phyloP scores from a whole-genome alignment of 768 basidiomycete genomes.

The Mycena rosella region DNA sequence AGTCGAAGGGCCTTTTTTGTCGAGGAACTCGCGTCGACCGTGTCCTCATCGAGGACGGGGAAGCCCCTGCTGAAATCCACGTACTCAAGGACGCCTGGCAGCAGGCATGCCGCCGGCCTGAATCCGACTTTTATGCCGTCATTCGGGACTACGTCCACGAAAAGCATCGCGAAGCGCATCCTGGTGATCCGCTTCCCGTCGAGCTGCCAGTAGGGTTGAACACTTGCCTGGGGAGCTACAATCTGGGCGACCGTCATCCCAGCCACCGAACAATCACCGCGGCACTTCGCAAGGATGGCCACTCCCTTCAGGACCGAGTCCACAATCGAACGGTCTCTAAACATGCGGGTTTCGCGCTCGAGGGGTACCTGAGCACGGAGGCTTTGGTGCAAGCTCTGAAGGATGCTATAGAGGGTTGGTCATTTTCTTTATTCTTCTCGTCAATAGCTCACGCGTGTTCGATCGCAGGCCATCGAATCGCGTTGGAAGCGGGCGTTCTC shows the following conservation, averaged over 20 bases:
- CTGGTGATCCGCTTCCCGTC: too few species aligned
- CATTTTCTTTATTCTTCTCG: too few species aligned
- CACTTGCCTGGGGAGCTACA: background rate
- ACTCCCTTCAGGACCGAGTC: constrained; percentile 2
- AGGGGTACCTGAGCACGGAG: background rate
- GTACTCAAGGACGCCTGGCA: constrained; percentile 26
- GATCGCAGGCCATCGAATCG: constrained; percentile 13
- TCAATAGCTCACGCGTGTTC: background rate
- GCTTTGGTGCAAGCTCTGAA: too few species aligned
- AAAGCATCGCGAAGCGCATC: too few species aligned
- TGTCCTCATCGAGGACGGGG: constrained; percentile 2
- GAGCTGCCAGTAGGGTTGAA: background rate
- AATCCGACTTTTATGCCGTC: constrained; percentile 16
- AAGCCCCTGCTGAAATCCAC: constrained; percentile 1
- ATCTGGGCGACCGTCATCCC: background rate
- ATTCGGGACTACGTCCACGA: constrained; percentile 7
- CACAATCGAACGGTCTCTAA: constrained; percentile 9
- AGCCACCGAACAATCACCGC: constrained; percentile 15
- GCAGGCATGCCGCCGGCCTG: constrained; percentile 22
- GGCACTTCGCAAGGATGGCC: background rate
- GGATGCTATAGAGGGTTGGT: too few species aligned
- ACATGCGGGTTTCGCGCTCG: constrained; percentile 1
- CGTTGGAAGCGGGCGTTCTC: constrained; percentile 18
- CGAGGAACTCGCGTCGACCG: constrained; percentile 5
- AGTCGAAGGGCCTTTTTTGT: constrained; percentile 15